These are phyloP conservation scores for Dactylonectria macrodidyma DNA, from an alignment of 2,329 filamentous ascomycete species.

Conservation along the genomic window DNA sequence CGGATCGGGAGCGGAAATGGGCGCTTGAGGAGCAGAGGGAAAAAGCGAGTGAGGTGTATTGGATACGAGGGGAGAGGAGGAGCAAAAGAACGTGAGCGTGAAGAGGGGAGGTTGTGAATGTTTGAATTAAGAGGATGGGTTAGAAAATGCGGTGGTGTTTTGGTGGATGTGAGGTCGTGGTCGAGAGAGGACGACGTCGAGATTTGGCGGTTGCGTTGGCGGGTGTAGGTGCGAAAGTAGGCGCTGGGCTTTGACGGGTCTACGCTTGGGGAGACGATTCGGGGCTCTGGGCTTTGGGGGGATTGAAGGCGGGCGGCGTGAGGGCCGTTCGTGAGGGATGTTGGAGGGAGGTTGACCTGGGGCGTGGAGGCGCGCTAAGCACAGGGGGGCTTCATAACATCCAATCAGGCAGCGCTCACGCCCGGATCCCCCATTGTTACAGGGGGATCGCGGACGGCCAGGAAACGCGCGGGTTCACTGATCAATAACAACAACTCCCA, in stretches of 20 bases:
- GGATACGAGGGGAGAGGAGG: background rate
- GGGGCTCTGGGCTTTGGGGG: slow-evolving; percentile 38
- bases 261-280: slow-evolving; percentile 9
- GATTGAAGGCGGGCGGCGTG: slow-evolving; percentile 41
- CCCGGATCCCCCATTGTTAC: slow-evolving; percentile 33
- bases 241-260: slow-evolving; percentile 35
- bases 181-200: slow-evolving; percentile 36
- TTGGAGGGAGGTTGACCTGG: slow-evolving; percentile 49
- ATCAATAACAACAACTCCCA: slow-evolving; percentile 47
- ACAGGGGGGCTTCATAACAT: slow-evolving; percentile 10
- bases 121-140: slow-evolving; percentile 15
- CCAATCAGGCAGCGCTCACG: slow-evolving; percentile 42
- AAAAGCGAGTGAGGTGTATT: slow-evolving; percentile 18
- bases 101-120: slow-evolving; percentile 6
- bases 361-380: slow-evolving; percentile 43
- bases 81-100: background rate
- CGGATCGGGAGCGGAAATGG: slow-evolving; percentile 29
- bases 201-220: slow-evolving; percentile 34
- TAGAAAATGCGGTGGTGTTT: slow-evolving; percentile 34
- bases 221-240: slow-evolving; percentile 20
- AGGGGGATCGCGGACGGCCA: slow-evolving; percentile 46
- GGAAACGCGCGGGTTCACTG: slow-evolving; percentile 46
- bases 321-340: slow-evolving; percentile 46
- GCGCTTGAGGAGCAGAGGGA: slow-evolving; percentile 33
- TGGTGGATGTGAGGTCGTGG: slow-evolving; percentile 18